Conservation (phyloP, 345 rosid genomes). For the Eucalyptus decipiens region DNA sequence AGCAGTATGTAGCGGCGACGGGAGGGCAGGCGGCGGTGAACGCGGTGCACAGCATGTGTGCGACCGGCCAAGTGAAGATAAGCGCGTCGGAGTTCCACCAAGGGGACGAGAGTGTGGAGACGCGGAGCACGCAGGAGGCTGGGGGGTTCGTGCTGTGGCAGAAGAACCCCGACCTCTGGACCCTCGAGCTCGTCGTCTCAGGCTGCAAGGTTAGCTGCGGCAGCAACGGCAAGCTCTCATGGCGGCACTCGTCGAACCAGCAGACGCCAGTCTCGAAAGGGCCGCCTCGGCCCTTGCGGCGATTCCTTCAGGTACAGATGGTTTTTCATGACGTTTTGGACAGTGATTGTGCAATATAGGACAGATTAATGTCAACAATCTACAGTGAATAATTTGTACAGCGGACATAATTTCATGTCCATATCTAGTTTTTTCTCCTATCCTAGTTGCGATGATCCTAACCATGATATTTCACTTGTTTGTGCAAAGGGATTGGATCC, state of each 20-base stretch:
- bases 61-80: slow-evolving; percentile 67
- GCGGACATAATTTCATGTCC: neutral
- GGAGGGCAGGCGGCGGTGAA: slow-evolving; percentile 78
- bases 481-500: slow-evolving; percentile 72
- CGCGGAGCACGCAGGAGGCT: slow-evolving; percentile 41
- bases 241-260: slow-evolving; percentile 84
- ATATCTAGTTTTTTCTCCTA: neutral
- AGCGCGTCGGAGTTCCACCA: slow-evolving; percentile 66
- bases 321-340: neutral
- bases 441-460: neutral
- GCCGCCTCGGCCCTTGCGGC: slow-evolving; percentile 77
- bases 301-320: slow-evolving; percentile 60
- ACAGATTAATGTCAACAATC: neutral
- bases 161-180: slow-evolving; percentile 88
- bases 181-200: slow-evolving; percentile 71
- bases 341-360: neutral
- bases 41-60: slow-evolving; percentile 82
- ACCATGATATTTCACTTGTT: neutral
- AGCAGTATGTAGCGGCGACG: slow-evolving; percentile 84
- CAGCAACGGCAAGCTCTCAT: slow-evolving; percentile 70
- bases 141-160: slow-evolving; percentile 92
- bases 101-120: slow-evolving; percentile 21
- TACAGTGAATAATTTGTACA: neutral
- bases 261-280: slow-evolving; percentile 51
- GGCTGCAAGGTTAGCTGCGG: slow-evolving; percentile 84